These are phyloP conservation scores for Fraxinus dipetala DNA, from an alignment of 305 asterid species.

Conservation along the genomic window DNA sequence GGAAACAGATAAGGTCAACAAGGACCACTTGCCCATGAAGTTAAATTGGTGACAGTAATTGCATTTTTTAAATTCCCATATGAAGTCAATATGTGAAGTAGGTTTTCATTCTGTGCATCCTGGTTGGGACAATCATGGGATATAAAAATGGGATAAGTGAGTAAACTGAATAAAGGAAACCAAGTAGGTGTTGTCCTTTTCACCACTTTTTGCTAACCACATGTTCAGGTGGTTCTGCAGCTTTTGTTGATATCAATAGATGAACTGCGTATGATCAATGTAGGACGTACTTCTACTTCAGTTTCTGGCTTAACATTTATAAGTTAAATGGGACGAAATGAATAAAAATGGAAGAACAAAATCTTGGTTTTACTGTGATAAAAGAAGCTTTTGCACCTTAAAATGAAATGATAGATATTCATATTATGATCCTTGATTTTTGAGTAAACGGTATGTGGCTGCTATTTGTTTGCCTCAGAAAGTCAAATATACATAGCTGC, in stretches of 20 bases:
- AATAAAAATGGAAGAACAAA: background rate
- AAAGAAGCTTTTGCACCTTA: background rate
- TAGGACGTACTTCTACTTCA: background rate
- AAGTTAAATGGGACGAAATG: background rate
- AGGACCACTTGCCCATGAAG: background rate
- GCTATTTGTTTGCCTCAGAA: background rate
- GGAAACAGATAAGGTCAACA: background rate
- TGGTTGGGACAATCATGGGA: background rate
- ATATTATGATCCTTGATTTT: background rate
- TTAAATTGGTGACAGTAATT: background rate
- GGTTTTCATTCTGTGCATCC: conserved; percentile 2
- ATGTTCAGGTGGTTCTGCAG: background rate
- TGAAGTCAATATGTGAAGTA: background rate
- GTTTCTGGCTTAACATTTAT: background rate
- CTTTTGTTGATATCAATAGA: background rate
- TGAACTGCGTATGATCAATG: background rate
- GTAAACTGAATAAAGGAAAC: background rate
- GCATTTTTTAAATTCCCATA: background rate
- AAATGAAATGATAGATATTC: background rate
- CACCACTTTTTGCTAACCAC: background rate
- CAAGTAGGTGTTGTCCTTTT: background rate
- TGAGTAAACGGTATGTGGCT: background rate
- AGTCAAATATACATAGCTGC: background rate
- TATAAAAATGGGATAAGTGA: background rate
- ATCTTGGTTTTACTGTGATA: background rate